phyloP scores from a whole-genome alignment of 2,329 filamentous ascomycete species.

The Fusarium algeriense region DNA sequence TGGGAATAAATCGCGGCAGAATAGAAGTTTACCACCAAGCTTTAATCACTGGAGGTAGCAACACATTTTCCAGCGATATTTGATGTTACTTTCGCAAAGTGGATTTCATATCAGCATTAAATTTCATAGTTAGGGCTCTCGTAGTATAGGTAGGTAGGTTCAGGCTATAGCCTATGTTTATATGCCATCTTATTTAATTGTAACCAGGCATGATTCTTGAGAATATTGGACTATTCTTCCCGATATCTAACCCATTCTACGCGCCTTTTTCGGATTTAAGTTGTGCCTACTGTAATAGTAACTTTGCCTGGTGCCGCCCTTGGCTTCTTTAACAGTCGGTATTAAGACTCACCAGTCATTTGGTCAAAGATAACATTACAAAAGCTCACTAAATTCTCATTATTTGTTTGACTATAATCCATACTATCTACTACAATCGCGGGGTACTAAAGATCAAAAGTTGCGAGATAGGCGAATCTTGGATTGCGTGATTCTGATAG shows the following conservation, averaged over 20 bases:
- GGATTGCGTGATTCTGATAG: conserved; percentile 43
- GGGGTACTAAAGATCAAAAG: not conserved
- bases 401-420: no score
- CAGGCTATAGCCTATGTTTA: not conserved
- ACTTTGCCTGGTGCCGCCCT: fast-evolving
- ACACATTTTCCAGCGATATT: no score
- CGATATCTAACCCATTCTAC: fast-evolving
- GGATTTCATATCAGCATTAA: not conserved
- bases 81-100: not conserved
- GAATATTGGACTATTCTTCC: fast-evolving
- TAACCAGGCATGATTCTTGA: fast-evolving
- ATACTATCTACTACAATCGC: not conserved
- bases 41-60: fast-evolving
- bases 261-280: fast-evolving
- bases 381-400: no score
- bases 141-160: no score
- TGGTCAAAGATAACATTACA: not conserved
- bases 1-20: no score
- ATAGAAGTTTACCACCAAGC: no score
- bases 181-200: fast-evolving
- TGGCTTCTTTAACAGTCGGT: fast-evolving
- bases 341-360: no score
- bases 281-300: fast-evolving
- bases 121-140: fast-evolving
- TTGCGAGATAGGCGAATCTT: conserved; percentile 3